Evolutionary conservation across 2,329 filamentous ascomycete genomes (phyloP), one percentile per base, ranked within the genome.

Genomic region (Delphinella strobiligena): DNA sequence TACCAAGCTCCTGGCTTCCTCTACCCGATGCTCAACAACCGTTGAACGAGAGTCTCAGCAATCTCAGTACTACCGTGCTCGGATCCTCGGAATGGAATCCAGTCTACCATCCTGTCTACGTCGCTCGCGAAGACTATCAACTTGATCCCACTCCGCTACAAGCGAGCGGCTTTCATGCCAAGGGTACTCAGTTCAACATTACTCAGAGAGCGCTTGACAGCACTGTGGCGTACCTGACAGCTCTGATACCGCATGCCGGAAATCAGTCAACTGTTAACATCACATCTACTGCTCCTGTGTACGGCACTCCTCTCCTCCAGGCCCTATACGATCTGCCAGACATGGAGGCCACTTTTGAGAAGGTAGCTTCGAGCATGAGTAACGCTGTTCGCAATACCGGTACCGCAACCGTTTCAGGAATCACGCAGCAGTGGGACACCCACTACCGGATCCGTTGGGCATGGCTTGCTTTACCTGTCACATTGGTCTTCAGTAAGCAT

Each of bases 401-500:
- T 7, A 12, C 5, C 1, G 17, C 18, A 1, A 15, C 16, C 1
- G 4, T 15, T 4, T 4, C 4, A 5, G 32, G 38, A 3, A 16
- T 10, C 1, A 11, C 17, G 15, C 32, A 40, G 24, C 22, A 40
- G 5, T 35, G 32, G 38, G 19, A 34, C 9, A 30, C n/a, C 18
- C 31, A 30, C 7, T 40, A 35, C 24, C 5, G 35, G n/a, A 24
- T 40, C 8, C 32, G 38, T 9, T 40, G 38, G 38, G 31, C 15
- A 3, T 35, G 34, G 3, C n/a, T 40, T 8, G 24, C 31, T 16
- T 12, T 40, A 8, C 38, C 38, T 7, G 19, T 40, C 7, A 34
- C 32, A 1, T 14, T 40, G 4, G 29, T 35, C 16, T 16, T 22
- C 16, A 34, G 37, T 39, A 12, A 38, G 36, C 27, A n/a, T 7